Conservation (phyloP, 352 stramenopile genomes). For the Pythium insidiosum region DNA sequence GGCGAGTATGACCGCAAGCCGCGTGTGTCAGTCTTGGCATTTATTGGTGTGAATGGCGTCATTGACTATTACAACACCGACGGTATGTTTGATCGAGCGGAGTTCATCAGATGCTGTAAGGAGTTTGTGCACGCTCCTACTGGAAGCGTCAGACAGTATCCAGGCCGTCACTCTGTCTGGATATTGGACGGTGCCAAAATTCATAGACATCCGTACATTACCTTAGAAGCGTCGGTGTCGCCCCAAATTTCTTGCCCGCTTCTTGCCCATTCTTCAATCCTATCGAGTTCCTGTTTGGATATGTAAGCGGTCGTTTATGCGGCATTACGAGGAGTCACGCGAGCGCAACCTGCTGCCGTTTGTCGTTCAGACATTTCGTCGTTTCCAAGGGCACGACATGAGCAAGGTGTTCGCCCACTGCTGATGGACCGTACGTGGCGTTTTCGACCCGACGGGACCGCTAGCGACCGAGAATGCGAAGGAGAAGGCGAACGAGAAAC, state of each 20-base stretch:
- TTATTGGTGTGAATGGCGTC: constrained; percentile 9
- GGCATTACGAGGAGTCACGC: constrained; percentile 11
- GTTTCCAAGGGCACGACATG: constrained; percentile 5
- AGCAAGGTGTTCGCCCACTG: constrained; percentile 5
- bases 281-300: constrained; percentile 24
- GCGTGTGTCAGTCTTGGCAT: constrained; percentile 10
- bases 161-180: constrained; percentile 19
- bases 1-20: constrained; percentile 21
- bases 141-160: constrained; percentile 12
- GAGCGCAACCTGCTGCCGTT: constrained; percentile 1
- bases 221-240: constrained; percentile 14
- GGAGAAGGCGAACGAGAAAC: no score
- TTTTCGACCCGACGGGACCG: constrained; percentile 4
- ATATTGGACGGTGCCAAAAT: constrained; percentile 21
- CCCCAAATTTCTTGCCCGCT: constrained; percentile 15
- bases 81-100: constrained; percentile 17
- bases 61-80: constrained; percentile 20
- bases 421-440: constrained; percentile 1
- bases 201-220: constrained; percentile 20
- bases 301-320: constrained; percentile 2
- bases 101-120: constrained; percentile 17
- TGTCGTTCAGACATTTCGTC: constrained; percentile 1
- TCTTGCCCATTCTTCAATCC: constrained; percentile 27
- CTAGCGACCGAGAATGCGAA: constrained; percentile 5
- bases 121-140: constrained; percentile 11